Conservation (phyloP, 1,139 yeast genomes). For the Meyerozyma smithsonii region DNA sequence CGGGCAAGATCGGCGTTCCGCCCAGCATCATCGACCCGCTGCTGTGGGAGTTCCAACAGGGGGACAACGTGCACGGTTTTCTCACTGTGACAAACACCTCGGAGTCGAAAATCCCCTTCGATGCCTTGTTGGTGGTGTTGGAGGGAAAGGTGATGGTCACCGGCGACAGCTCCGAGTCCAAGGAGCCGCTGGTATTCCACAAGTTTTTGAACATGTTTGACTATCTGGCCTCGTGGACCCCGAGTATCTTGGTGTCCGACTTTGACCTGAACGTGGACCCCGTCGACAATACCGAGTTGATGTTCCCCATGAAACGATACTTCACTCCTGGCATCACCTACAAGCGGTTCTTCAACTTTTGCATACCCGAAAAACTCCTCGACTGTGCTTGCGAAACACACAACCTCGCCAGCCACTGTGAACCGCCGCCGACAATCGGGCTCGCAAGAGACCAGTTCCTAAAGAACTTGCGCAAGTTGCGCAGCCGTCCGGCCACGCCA, state of each 20-base stretch:
- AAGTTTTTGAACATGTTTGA: slow-evolving; percentile 42
- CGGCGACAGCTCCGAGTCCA: slow-evolving; percentile 9
- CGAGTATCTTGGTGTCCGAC: slow-evolving; percentile 17
- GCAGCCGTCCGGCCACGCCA: slow-evolving; percentile 5
- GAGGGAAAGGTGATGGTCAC: slow-evolving; percentile 30
- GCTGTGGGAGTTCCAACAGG: slow-evolving; percentile 16
- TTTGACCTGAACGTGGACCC: slow-evolving; percentile 21
- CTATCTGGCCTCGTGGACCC: slow-evolving; percentile 36
- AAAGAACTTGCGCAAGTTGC: slow-evolving; percentile 8
- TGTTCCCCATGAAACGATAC: slow-evolving; percentile 8
- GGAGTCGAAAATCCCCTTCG: slow-evolving; percentile 27
- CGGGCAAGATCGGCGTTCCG: slow-evolving; percentile 13
- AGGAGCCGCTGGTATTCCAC: slow-evolving; percentile 14
- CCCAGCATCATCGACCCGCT: slow-evolving; percentile 14
- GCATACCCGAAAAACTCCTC: slow-evolving; percentile 17
- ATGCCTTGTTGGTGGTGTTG: slow-evolving; percentile 39
- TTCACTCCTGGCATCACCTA: slow-evolving; percentile 10
- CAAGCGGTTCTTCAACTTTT: slow-evolving; percentile 19
- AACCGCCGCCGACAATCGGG: slow-evolving; percentile 20
- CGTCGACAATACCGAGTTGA: slow-evolving; percentile 21
- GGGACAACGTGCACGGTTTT: slow-evolving; percentile 31
- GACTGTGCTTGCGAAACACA: slow-evolving; percentile 20
- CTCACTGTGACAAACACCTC: slow-evolving; percentile 26
- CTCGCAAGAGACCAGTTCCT: slow-evolving; percentile 8
- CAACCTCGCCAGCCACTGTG: slow-evolving; percentile 15